Evolutionary conservation across 441 rosid species (phyloP), one percentile per base, ranked within the genome.

Genomic region (Euphorbia schlechtendalii): DNA sequence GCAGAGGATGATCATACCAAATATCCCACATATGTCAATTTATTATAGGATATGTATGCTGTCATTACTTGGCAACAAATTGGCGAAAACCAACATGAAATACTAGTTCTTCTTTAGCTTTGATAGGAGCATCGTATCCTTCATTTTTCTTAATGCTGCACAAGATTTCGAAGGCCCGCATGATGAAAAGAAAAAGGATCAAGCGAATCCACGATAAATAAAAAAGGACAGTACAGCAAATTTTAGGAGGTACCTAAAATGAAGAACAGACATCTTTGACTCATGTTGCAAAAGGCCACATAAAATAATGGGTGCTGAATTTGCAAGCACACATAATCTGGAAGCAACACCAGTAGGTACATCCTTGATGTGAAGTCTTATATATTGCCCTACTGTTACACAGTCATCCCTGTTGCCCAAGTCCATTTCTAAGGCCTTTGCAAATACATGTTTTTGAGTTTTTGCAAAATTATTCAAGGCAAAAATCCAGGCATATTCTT

Each of bases 61-160:
- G 49, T 62, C 27, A 67, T 57, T 76, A 89, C 97, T 97, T 89
- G 59, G 96, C 92, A 76, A 89, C 72, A 75, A 94, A 87, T 59
- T 91, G 97, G 64, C 98, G 90, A 77, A 94, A 94, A 68, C 99
- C 99, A 80, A 86, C 90, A 77, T 91, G 96, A 74, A 94, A 91
- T 72, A 84, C 28, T 56, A 94, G 76, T 81, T 90, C 96, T 80
- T 94, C 99, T 77, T 89, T 94, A 46, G 96, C 49, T 80, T 91
- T 89, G 61, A 91, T 81, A 20, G 99, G 99, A 78, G 77, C 90
- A 56, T 80, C 81, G 43, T 86, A 91, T 21, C 80, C 69, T 63
- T 91, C 96, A 54, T 84, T 86, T 84, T 89, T 94, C 83, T 80
- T 94, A 70, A 91, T 49, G 78, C 97, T 94, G 86, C 69, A 73